These are phyloP conservation scores for Diaporthe nobilis DNA, from an alignment of 2,329 filamentous ascomycete species.

Conservation along the genomic window DNA sequence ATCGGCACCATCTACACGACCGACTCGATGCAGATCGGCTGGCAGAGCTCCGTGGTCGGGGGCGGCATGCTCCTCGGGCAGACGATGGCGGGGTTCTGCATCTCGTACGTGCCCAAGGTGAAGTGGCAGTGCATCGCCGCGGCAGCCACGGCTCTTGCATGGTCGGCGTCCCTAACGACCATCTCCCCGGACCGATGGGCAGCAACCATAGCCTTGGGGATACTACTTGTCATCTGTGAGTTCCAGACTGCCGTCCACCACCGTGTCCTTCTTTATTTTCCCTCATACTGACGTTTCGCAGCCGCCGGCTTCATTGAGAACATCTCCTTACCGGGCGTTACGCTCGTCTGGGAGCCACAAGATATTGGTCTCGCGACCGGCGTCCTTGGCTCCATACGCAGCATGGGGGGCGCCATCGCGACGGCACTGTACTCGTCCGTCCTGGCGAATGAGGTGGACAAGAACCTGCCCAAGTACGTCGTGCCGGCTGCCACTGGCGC, in stretches of 20 bases:
- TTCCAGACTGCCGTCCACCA: not conserved
- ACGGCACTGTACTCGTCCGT: constrained; percentile 55
- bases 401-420: constrained; percentile 56
- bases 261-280: too few species aligned
- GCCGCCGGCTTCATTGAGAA: constrained; percentile 57
- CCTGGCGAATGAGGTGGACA: constrained; percentile 53
- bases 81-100: constrained; percentile 52
- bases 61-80: constrained; percentile 59
- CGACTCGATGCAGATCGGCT: constrained; percentile 55
- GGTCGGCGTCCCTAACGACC: not conserved
- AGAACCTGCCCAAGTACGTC: constrained; percentile 53
- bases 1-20: constrained; percentile 57
- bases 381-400: constrained; percentile 61
- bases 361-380: constrained; percentile 62
- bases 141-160: constrained; percentile 48
- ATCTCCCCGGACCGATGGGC: constrained; percentile 22
- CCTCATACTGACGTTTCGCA: constrained; percentile 35
- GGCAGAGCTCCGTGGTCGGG: constrained; percentile 58
- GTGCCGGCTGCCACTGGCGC: constrained; percentile 51
- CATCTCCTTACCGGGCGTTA: constrained; percentile 58
- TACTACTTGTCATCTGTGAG: constrained; percentile 48
- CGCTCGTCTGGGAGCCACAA: constrained; percentile 60
- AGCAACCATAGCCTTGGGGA: constrained; percentile 50
- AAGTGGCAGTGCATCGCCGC: constrained; percentile 53
- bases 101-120: constrained; percentile 55